Conservation (phyloP, 805 yeast genomes). For the Zygotorulaspora florentina region DNA sequence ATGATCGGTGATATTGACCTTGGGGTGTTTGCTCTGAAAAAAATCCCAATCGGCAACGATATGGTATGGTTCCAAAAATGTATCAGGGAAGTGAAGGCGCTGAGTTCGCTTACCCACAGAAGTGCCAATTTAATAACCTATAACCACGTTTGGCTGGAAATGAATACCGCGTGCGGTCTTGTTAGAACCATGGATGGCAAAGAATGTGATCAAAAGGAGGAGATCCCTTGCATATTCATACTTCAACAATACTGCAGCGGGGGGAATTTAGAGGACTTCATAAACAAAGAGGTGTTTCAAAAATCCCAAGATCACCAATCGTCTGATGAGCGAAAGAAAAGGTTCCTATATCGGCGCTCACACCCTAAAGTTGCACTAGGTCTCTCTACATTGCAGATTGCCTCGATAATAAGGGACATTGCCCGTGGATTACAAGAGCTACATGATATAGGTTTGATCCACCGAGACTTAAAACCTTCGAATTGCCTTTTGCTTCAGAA, state of each 20-base stretch:
- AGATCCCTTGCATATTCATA: conserved; percentile 69
- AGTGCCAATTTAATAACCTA: conserved; percentile 68
- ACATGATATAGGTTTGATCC: conserved; percentile 73
- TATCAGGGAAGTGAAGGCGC: conserved; percentile 70
- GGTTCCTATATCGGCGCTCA: conserved; percentile 29
- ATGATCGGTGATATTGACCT: conserved; percentile 60
- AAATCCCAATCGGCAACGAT: conserved; percentile 79
- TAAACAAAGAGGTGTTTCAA: conserved; percentile 35
- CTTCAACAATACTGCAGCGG: conserved; percentile 86
- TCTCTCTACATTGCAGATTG: conserved; percentile 57
- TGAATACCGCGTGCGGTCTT: conserved; percentile 45
- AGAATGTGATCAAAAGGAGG: conserved; percentile 14
- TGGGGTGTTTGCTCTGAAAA: conserved; percentile 80
- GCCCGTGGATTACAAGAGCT: conserved; percentile 66
- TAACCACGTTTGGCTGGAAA: conserved; percentile 89
- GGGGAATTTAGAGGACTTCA: conserved; percentile 74
- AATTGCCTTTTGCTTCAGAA: conserved; percentile 58
- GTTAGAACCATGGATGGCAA: conserved; percentile 19
- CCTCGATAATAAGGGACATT: conserved; percentile 63
- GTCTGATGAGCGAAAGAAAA: conserved; percentile 38
- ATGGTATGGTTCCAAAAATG: conserved; percentile 64
- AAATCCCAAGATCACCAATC: conserved; percentile 36
- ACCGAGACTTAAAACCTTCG: conserved; percentile 85
- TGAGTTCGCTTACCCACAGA: conserved; percentile 47
- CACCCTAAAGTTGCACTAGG: conserved; percentile 23